Evolutionary conservation across 169 alveolate genomes (phyloP), one percentile per base, ranked within the genome.

Genomic region (Plasmodium berghei): DNA sequence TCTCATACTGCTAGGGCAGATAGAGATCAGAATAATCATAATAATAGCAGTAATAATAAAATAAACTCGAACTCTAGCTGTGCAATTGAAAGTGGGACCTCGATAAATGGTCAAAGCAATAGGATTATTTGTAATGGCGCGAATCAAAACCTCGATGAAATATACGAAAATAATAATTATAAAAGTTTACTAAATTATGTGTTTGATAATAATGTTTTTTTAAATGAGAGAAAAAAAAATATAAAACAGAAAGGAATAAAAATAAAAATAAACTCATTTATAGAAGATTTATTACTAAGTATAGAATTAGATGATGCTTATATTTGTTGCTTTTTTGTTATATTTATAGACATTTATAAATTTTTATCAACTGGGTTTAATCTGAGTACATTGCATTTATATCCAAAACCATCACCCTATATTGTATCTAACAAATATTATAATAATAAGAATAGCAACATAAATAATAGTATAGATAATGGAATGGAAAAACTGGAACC

Each of bases 391-490:
- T 52, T 71, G 22, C 91, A 61, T 49, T 72, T 86, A n/a, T 86
- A 86, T n/a, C 91, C 91, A 1, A 86, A 86, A 59, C 91, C 91
- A 22, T 86, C 91, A 26, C 91, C 91, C 45, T 86, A 86, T 55
- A 86, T 86, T 42, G 87, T 86, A 61, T 71, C 91, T 28, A 34
- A 62, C n/a, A 86, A 66, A 52, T 26, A 61, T 5, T 66, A 46
- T 45, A 46, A 45, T 63, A 52, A 54, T 70, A 86, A 40, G 48
- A 59, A 86, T 46, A 16, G 34, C 20, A 49, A 5, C 45, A 42
- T 26, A 24, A 28, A 52, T 42, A 64, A 62, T 18, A 55, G 24
- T 5, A 34, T 42, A 16, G 9, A 18, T 18, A 42, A 22, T 56
- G 72, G 28, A 49, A 14, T 64, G 73, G 59, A 1, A 16, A 16